phyloP scores from a whole-genome alignment of 345 rosid genomes.

The Eucalyptus tenuipes region DNA sequence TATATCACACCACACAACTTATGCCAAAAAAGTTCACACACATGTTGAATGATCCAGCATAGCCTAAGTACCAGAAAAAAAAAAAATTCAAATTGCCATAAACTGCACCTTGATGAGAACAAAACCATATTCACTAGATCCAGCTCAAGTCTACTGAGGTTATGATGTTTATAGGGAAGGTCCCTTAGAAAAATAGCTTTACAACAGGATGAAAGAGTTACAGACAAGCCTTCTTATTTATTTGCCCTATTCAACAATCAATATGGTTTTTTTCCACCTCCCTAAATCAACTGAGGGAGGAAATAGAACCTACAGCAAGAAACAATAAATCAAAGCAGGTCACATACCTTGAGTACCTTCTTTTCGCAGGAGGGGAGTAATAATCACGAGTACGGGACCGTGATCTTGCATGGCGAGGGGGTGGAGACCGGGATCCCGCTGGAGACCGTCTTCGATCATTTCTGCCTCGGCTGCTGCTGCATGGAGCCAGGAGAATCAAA shows the following conservation, averaged over 20 bases:
- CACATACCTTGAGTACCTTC: slow-evolving; percentile 52
- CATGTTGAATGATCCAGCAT: not conserved
- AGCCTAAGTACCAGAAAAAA: not conserved
- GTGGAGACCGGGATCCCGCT: slow-evolving; percentile 56
- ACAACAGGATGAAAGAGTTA: not conserved
- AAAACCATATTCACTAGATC: not conserved
- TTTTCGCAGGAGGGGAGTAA: slow-evolving; percentile 47
- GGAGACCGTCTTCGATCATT: slow-evolving; percentile 59
- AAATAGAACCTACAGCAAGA: not conserved
- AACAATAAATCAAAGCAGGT: not conserved
- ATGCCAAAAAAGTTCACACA: not conserved
- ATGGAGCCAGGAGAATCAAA: not conserved
- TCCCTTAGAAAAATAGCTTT: not conserved
- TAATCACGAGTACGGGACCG: slow-evolving; percentile 53
- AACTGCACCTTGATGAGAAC: not conserved
- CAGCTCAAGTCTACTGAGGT: not conserved
- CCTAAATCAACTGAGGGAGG: not conserved
- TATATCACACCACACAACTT: not conserved
- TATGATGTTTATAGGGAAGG: not conserved
- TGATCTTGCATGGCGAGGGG: slow-evolving; percentile 56
- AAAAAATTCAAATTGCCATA: not conserved
- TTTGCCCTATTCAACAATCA: not conserved
- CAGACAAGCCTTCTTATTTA: not conserved
- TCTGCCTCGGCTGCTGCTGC: slow-evolving; percentile 27
- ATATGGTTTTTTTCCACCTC: not conserved